phyloP scores from a whole-genome alignment of 768 basidiomycete genomes.

The Naganishia vaughanmartiniae region DNA sequence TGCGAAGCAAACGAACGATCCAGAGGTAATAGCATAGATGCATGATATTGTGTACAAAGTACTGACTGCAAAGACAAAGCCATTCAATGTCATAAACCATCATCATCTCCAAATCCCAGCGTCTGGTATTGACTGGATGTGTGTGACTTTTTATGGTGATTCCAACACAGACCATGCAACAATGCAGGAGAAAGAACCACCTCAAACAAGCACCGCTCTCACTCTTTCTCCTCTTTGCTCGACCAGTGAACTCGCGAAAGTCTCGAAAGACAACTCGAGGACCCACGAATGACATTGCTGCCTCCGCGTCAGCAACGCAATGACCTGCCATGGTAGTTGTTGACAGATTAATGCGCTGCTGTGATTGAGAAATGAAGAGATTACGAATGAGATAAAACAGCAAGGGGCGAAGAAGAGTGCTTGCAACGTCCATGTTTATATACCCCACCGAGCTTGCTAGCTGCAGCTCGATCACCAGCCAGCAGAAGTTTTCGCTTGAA shows the following conservation, averaged over 20 bases:
- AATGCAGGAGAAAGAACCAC: conserved; percentile 21
- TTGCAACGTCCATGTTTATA: background rate
- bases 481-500: background rate
- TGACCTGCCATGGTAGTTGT: conserved; percentile 4
- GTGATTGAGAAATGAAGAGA: conserved; percentile 7
- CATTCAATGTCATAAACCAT: background rate
- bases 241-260: conserved; percentile 2
- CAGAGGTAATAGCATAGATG: background rate
- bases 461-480: background rate
- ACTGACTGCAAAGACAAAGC: background rate
- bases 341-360: background rate
- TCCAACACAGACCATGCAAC: conserved; percentile 14
- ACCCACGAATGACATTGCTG: conserved; percentile 15
- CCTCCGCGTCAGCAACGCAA: conserved; percentile 4
- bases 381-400: conserved; percentile 11
- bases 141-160: conserved; percentile 25
- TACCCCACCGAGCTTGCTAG: background rate
- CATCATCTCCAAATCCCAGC: background rate
- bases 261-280: background rate
- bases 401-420: background rate
- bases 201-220: conserved; percentile 23
- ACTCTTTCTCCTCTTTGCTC: conserved; percentile 22
- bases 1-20: background rate
- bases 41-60: background rate
- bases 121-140: conserved; percentile 1